Conservation (phyloP, 2,329 filamentous ascomycete species). For the Coniochaeta sp. region DNA sequence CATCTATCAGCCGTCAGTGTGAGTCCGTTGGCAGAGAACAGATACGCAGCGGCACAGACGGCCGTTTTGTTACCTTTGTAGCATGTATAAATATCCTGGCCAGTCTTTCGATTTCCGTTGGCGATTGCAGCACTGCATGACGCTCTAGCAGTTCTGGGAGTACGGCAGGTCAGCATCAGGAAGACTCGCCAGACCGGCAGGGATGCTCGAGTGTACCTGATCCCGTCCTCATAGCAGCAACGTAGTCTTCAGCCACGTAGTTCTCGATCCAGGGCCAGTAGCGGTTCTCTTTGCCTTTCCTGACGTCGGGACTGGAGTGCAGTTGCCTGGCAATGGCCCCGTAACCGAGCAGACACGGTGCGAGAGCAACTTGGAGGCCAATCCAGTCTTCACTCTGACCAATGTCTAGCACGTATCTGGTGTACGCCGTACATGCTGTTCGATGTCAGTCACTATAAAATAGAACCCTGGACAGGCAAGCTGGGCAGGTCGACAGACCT, state of each 20-base stretch:
- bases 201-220: slow-evolving; percentile 44
- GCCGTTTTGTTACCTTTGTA: slow-evolving; percentile 55
- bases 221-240: slow-evolving; percentile 61
- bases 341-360: slow-evolving; percentile 88
- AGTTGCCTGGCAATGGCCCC: slow-evolving; percentile 69
- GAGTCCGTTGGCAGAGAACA: not conserved
- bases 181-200: not conserved
- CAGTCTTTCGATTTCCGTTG: slow-evolving; percentile 70
- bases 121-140: slow-evolving; percentile 65
- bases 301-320: slow-evolving; percentile 52
- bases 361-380: slow-evolving; percentile 73
- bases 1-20: slow-evolving; percentile 24
- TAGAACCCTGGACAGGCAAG: not conserved
- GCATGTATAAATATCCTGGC: slow-evolving; percentile 79
- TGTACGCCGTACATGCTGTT: slow-evolving; percentile 33
- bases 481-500: slow-evolving; percentile 39
- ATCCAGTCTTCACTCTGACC: slow-evolving; percentile 85
- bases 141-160: slow-evolving; percentile 63
- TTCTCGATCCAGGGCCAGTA: slow-evolving; percentile 93
- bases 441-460: not conserved
- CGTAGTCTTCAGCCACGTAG: slow-evolving; percentile 76
- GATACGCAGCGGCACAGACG: not conserved
- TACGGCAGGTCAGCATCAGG: not conserved
- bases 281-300: slow-evolving; percentile 46
- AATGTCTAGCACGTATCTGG: slow-evolving; percentile 77